Evolutionary conservation across 352 stramenopile genomes (phyloP).

Genomic region (Thraustochytrium sp.): DNA sequence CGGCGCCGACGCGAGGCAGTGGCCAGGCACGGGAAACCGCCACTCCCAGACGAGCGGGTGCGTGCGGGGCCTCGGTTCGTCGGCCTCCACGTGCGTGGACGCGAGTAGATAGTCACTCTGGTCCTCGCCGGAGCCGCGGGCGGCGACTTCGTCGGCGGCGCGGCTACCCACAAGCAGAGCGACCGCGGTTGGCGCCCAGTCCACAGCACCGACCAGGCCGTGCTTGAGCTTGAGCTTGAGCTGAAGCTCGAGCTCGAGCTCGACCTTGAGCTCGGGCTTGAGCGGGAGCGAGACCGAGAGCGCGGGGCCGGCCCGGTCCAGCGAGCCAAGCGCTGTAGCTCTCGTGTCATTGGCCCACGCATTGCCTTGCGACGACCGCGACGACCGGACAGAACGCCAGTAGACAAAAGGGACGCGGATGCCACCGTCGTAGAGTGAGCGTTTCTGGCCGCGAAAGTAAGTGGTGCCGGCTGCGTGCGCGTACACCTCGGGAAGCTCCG

Average conservation of each 20-base stretch:
- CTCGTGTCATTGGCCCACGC: neutral
- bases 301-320: neutral
- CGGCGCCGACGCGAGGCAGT: neutral
- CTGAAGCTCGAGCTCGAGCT: neutral
- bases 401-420: conserved; percentile 6
- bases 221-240: too few species aligned
- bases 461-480: neutral
- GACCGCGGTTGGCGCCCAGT: neutral
- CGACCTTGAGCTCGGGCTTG: neutral
- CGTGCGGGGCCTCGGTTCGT: too few species aligned
- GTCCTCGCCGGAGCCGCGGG: too few species aligned
- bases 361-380: neutral
- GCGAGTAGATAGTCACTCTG: too few species aligned
- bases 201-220: neutral
- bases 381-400: neutral
- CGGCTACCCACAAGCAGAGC: neutral
- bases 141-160: neutral
- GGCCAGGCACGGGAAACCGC: neutral
- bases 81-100: too few species aligned
- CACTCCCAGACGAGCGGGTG: conserved; percentile 20
- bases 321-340: neutral
- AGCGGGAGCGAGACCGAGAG: neutral
- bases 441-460: neutral
- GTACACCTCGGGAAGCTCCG: neutral
- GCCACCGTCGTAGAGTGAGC: conserved; percentile 18